phyloP scores from a whole-genome alignment of 257 asterid genomes.

The Striga asiatica region DNA sequence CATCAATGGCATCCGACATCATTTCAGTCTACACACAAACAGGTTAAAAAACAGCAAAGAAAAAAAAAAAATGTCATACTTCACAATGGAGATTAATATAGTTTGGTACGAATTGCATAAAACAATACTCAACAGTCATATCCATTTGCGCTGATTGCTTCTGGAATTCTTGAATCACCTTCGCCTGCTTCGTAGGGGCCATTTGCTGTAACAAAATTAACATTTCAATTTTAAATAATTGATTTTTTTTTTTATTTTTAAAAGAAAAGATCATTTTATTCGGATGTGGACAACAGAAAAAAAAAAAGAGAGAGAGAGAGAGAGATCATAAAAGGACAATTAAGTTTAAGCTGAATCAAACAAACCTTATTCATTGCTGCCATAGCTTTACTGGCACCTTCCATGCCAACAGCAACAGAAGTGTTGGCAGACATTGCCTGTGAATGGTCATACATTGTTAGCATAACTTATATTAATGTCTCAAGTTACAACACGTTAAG shows the following conservation, averaged over 20 bases:
- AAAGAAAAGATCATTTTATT: no score
- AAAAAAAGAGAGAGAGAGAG: no score
- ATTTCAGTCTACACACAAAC: conserved; percentile 67
- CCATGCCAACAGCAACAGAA: conserved; percentile 86
- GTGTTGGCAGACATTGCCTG: conserved; percentile 94
- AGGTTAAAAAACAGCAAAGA: background rate
- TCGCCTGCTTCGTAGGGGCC: conserved; percentile 79
- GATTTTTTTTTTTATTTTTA: no score
- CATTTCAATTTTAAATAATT: background rate
- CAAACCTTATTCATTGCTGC: conserved; percentile 82
- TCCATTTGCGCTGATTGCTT: conserved; percentile 93
- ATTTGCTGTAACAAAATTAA: conserved; percentile 60
- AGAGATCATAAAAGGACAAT: background rate
- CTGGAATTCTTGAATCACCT: conserved; percentile 83
- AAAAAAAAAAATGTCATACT: conserved; percentile 2
- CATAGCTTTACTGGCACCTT: conserved; percentile 96
- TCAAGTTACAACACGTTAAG: background rate
- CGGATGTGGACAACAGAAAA: background rate
- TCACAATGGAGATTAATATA: conserved; percentile 10
- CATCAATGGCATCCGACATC: conserved; percentile 90
- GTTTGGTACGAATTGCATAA: background rate
- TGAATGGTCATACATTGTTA: conserved; percentile 9
- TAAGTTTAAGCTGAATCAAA: background rate
- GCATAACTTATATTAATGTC: no score
- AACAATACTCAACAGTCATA: conserved; percentile 64